A percentile compares a stretch with the other conserved stretches of the same genome.
Conservation (phyloP, 805 yeast species). For the Maudiozyma saulgeensis region DNA sequence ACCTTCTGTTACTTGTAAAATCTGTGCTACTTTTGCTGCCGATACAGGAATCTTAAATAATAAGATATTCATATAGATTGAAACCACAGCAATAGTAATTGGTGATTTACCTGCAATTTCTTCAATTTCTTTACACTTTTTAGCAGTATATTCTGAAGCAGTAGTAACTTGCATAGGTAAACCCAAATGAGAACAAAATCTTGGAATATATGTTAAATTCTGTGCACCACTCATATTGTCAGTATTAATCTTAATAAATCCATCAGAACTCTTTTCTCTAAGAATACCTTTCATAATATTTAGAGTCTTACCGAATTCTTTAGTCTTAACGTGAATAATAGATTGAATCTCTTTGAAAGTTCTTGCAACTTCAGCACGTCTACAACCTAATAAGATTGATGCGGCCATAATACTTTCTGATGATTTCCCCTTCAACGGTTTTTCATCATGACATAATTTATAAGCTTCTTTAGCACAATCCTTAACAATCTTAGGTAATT, state of each 20-base stretch:
- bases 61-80: conserved; percentile 87
- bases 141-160: conserved; percentile 88
- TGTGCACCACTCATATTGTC: conserved; percentile 59
- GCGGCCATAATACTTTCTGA: conserved; percentile 96
- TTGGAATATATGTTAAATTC: conserved; percentile 89
- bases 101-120: conserved; percentile 95
- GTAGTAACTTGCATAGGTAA: conserved; percentile 74
- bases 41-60: conserved; percentile 70
- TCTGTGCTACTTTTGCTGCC: conserved; percentile 78
- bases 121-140: conserved; percentile 81
- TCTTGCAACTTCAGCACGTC: conserved; percentile 88
- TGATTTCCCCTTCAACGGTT: conserved; percentile 77
- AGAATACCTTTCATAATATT: conserved; percentile 69
- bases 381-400: conserved; percentile 85
- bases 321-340: conserved; percentile 83
- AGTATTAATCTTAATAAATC: conserved; percentile 32
- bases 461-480: conserved; percentile 97
- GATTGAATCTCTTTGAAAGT: conserved; percentile 95
- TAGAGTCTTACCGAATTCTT: conserved; percentile 88
- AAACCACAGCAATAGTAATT: conserved; percentile 94
- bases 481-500: conserved; percentile 87
- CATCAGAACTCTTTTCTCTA: conserved; percentile 34
- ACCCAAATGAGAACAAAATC: conserved; percentile 94
- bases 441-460: conserved; percentile 81
- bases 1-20: conserved; percentile 94